Evolutionary conservation across 345 rosid species (phyloP).

Genomic region (Populus alba): DNA sequence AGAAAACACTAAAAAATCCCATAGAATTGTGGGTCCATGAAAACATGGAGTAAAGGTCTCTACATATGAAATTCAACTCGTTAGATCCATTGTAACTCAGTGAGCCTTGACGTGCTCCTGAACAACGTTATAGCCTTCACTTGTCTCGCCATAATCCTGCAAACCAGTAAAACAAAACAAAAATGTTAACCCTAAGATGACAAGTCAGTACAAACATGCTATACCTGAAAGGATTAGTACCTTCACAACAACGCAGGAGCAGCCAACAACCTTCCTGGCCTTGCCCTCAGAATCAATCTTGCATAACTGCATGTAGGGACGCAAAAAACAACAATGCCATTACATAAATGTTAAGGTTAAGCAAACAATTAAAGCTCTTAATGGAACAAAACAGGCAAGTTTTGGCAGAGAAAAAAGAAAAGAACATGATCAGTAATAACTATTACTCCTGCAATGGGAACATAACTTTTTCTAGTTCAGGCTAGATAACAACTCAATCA

Average conservation of each 20-base stretch:
- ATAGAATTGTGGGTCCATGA: background rate
- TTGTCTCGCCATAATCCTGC: slow-evolving; percentile 23
- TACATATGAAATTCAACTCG: slow-evolving; percentile 5
- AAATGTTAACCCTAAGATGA: background rate
- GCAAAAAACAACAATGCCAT: background rate
- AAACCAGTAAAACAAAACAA: background rate
- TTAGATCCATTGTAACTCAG: background rate
- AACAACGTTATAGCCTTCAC: slow-evolving; percentile 24
- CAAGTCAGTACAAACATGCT: background rate
- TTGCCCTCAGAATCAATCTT: slow-evolving; percentile 87
- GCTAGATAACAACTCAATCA: background rate
- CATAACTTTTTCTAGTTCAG: too few species aligned
- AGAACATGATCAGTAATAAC: background rate
- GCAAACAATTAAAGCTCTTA: too few species aligned
- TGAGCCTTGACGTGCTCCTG: slow-evolving; percentile 19
- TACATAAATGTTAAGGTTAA: background rate
- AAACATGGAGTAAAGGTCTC: slow-evolving; percentile 1
- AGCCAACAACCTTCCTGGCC: slow-evolving; percentile 84
- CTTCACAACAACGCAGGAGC: slow-evolving; percentile 84
- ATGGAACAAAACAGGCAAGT: background rate
- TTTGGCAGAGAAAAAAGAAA: background rate
- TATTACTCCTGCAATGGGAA: too few species aligned
- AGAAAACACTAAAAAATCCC: background rate
- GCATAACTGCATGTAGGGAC: slow-evolving; percentile 48
- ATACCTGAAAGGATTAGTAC: slow-evolving; percentile 22